Evolutionary conservation across 768 basidiomycete genomes (phyloP), one percentile per base, ranked within the genome.

Genomic region (Leccinum longicurvipes): DNA sequence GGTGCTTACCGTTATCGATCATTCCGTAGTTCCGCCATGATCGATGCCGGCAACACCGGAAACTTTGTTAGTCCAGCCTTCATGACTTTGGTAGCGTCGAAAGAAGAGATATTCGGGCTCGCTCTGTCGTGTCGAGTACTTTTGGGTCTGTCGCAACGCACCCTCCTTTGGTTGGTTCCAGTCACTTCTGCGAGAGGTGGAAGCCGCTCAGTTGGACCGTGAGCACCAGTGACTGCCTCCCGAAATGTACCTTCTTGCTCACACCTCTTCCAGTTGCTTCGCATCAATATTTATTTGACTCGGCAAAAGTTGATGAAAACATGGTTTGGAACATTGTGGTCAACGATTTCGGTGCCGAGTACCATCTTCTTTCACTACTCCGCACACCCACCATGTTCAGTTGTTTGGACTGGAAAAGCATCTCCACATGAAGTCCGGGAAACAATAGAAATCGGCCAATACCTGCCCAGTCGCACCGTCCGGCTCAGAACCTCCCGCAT

Each of bases 101-200:
- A 85, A 84, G 74, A 80, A 79, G 54, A 86, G 87, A 41, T 80
- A 82, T 56, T 76, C 95, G 32, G 90, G 91, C 29, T 82, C 85
- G 28, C 84, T 98, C 54, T 85, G 87, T 51, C 84, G 89, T 42
- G 95, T 97, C 55, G 92, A 96, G 64, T 95, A 96, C 73, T 91
- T 96, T 76, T 96, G 93, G 94, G 82, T 92, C 60, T 91, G 87
- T 70, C 87, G 91, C 68, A 91, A 94, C 62, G 85, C 89, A n/a
- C 91, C 91, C n/a, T 91, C 90, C n/a, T 93, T 97, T 65, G 93
- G 92, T 63, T 97, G 94, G 94, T 96, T 98, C 82, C 91, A 95
- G 71, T 85, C 81, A 58, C 75, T 97, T 51, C 78, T 97, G 57
- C 87, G 88, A 65, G 87, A 93, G 68, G 86, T 97, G 46, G 94